These are phyloP conservation scores for Adansonia gregorii DNA, from an alignment of 441 rosid species.

Conservation along the genomic window DNA sequence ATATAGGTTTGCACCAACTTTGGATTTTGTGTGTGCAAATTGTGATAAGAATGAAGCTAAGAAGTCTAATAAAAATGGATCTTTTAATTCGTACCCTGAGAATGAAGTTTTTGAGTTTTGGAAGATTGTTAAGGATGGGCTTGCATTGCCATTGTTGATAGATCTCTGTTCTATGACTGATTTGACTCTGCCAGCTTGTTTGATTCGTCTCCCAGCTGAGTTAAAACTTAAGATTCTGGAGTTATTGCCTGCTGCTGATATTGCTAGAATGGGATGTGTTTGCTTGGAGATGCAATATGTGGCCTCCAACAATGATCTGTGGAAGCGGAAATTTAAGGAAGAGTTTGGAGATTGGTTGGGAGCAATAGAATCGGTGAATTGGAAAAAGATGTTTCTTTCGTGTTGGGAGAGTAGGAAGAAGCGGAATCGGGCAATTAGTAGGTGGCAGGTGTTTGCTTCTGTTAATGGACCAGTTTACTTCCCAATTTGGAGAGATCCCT, in stretches of 20 bases:
- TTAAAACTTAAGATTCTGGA: conserved; percentile 64
- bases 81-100: conserved; percentile 29
- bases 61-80: conserved; percentile 29
- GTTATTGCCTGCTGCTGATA: conserved; percentile 53
- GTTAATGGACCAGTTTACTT: conserved; percentile 9
- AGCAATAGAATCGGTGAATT: conserved; percentile 23
- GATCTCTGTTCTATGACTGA: conserved; percentile 56
- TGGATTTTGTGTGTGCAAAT: conserved; percentile 43
- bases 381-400: conserved; percentile 51
- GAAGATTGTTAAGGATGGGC: conserved; percentile 72
- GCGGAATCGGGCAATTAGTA: background rate
- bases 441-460: background rate
- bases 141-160: conserved; percentile 64
- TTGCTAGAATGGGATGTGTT: conserved; percentile 57
- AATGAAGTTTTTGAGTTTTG: conserved; percentile 62
- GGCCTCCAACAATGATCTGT: conserved; percentile 57
- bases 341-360: conserved; percentile 38
- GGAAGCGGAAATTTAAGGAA: conserved; percentile 61
- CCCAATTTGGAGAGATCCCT: conserved; percentile 32
- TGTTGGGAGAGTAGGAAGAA: conserved; percentile 37
- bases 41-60: conserved; percentile 23
- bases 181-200: conserved; percentile 58
- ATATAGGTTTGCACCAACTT: conserved; percentile 46
- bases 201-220: conserved; percentile 34
- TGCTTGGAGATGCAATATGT: conserved; percentile 54